Evolutionary conservation across 805 yeast species (phyloP), one percentile per base, ranked within the genome.

Genomic region (Candida sphagnicola): DNA sequence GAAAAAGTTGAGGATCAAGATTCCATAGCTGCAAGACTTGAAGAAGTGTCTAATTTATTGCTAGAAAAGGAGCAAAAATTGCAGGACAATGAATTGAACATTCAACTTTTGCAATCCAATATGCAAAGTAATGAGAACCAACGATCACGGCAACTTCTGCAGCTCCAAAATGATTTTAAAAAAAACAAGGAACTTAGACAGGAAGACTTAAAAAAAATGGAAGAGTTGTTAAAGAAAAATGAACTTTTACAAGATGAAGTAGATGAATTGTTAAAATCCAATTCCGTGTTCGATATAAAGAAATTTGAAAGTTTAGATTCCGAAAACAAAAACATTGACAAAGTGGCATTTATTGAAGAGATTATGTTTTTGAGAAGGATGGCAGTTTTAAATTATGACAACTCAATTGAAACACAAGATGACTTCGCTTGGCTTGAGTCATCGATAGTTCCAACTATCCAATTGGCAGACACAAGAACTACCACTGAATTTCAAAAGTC

Each of bases 31-130:
- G n/a, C n/a, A n/a, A 21, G 10, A 10, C 24, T 21, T 21, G 24
- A 33, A 12, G 28, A 19, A 21, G 23, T 33, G 12, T 19, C 28
- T n/a, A 13, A n/a, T 6, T 13, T 19, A 24, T 21, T 37, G 12
- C 16, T 40, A 12, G 53, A 55, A 16, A 59, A 56, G 25, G 65
- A 62, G 17, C 48, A 43, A 17, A 35, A 45, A 11, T 52, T 75
- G 12, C 69, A 68, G 26, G 79, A 77, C 34, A 54, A 74, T 11
- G 54, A 59, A 10, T 53, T 77, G 39, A 76, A 73, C 44, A 59
- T 77, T 8, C 56, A 63, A 6, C 60, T 75, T 2, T 50, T 77
- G 26, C 71, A 75, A 43, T 59, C 64, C 4, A 74, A 72, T 44
- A 53, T 77, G 47, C 46, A 45, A 12, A 56, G 64, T 3, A 50